phyloP scores from a whole-genome alignment of 192 early-diverging fungal genomes.

The Podila minutissima region DNA sequence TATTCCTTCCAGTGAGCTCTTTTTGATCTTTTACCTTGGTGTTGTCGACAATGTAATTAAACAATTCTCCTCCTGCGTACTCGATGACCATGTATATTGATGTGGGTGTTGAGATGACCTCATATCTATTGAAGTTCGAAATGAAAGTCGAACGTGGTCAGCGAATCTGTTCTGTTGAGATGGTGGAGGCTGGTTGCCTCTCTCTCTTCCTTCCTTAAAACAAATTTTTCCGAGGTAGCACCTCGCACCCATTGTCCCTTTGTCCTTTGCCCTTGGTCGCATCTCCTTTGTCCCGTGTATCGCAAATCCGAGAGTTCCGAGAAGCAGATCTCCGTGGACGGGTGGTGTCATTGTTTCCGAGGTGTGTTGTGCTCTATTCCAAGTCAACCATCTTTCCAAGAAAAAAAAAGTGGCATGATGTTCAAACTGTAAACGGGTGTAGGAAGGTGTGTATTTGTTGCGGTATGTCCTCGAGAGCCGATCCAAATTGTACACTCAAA shows the following conservation, averaged over 20 bases:
- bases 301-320: too few relatives aligned
- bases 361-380: too few relatives aligned
- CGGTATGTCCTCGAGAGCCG: neutral
- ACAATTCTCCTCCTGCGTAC: conserved; percentile 86
- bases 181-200: neutral
- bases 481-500: neutral
- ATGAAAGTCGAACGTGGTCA: neutral
- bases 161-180: neutral
- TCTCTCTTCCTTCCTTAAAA: too few relatives aligned
- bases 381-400: neutral
- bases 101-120: conserved; percentile 95
- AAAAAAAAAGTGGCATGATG: neutral
- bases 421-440: neutral
- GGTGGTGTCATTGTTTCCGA: too few relatives aligned
- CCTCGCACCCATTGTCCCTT: too few relatives aligned
- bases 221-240: too few relatives aligned
- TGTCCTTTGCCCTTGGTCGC: too few relatives aligned
- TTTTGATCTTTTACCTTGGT: conserved; percentile 57
- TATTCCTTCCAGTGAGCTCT: too few relatives aligned
- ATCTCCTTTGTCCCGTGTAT: too few relatives aligned
- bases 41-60: conserved; percentile 87
- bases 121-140: conserved; percentile 68
- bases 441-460: neutral
- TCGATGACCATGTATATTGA: conserved; percentile 98
- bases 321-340: too few relatives aligned